These are phyloP conservation scores for Nakazawaea wickerhamii DNA, from an alignment of 805 yeast genomes.

Conservation along the genomic window DNA sequence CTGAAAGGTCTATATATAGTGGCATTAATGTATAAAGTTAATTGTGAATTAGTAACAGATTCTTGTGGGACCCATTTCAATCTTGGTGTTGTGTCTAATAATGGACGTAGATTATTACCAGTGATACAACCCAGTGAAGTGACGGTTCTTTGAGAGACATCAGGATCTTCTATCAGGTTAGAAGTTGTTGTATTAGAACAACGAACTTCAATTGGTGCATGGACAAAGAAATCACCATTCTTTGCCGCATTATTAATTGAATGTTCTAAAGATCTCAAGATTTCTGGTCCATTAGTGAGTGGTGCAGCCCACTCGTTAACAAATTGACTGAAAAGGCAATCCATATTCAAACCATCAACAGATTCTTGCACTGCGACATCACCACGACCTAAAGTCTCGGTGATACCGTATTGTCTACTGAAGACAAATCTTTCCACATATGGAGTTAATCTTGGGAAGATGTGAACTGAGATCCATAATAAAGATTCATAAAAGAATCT, in stretches of 20 bases:
- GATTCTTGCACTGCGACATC: conserved; percentile 70
- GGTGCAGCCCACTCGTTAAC: conserved; percentile 99
- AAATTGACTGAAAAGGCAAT: conserved; percentile 88
- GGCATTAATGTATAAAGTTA: conserved; percentile 85
- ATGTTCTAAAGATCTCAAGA: conserved; percentile 55
- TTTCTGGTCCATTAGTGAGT: conserved; percentile 66
- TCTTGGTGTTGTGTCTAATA: conserved; percentile 73
- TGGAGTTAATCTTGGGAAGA: conserved; percentile 77
- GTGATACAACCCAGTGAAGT: conserved; percentile 71
- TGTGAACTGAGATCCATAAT: conserved; percentile 70
- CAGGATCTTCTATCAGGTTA: conserved; percentile 29
- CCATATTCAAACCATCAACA: conserved; percentile 89
- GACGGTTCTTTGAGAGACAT: conserved; percentile 44
- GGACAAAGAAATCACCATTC: conserved; percentile 69
- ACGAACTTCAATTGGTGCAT: conserved; percentile 93
- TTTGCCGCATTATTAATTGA: conserved; percentile 57
- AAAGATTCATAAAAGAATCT: conserved; percentile 74
- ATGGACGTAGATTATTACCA: conserved; percentile 81
- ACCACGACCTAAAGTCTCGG: conserved; percentile 55
- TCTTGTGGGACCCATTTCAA: conserved; percentile 52
- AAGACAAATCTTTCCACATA: conserved; percentile 80
- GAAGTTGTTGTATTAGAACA: conserved; percentile 78
- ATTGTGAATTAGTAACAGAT: conserved; percentile 60
- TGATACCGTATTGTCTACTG: conserved; percentile 72
- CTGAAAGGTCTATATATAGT: conserved; percentile 95